Evolutionary conservation across 495 filamentous ascomycete species (phyloP).

Genomic region (Aspergillus panamensis): DNA sequence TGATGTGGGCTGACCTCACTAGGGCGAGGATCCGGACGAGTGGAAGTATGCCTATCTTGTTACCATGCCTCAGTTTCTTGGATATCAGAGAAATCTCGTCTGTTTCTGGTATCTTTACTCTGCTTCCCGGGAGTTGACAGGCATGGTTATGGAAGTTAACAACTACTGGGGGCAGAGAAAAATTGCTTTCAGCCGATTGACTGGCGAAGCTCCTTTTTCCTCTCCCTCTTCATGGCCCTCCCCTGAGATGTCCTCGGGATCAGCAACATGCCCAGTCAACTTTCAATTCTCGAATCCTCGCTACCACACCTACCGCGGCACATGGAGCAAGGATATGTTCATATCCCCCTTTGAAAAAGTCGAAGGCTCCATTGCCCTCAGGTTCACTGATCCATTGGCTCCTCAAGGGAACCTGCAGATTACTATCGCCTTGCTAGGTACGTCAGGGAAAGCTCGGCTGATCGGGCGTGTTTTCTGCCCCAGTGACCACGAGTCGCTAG

Average conservation of each 20-base stretch:
- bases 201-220: background rate
- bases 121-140: slow-evolving; percentile 50
- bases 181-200: slow-evolving; percentile 25
- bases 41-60: slow-evolving; percentile 63
- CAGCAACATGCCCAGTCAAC: background rate
- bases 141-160: slow-evolving; percentile 72
- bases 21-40: slow-evolving; percentile 17
- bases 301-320: slow-evolving; percentile 18
- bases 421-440: slow-evolving; percentile 2
- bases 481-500: background rate
- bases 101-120: slow-evolving; percentile 81
- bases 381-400: background rate
- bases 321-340: slow-evolving; percentile 22
- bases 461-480: slow-evolving; percentile 8
- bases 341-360: slow-evolving; percentile 27
- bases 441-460: background rate
- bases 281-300: slow-evolving; percentile 16
- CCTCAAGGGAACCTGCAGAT: slow-evolving; percentile 1
- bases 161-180: slow-evolving; percentile 73
- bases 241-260: background rate
- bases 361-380: slow-evolving; percentile 14
- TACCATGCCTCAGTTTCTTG: slow-evolving; percentile 66
- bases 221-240: background rate
- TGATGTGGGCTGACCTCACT: background rate
- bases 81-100: slow-evolving; percentile 74